Conservation (phyloP, 1,284 basidiomycete species). For the Coniferiporia weirii region DNA sequence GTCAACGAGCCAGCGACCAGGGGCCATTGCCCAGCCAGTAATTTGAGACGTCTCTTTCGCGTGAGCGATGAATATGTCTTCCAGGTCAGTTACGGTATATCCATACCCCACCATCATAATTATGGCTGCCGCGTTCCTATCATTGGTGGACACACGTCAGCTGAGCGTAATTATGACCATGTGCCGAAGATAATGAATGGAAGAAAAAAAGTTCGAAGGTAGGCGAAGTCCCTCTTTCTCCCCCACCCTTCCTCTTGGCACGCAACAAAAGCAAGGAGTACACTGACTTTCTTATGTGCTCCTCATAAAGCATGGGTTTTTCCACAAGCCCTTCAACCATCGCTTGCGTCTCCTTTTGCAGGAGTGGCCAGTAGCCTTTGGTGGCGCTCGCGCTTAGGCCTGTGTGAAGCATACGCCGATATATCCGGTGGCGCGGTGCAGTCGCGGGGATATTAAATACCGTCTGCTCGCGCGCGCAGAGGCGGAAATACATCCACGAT, state of each 20-base stretch:
- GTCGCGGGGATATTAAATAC: conserved; percentile 16
- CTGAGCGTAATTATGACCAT: neutral
- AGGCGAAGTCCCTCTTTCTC: neutral
- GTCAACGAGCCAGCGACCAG: conserved; percentile 43
- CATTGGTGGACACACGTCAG: neutral
- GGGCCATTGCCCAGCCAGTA: conserved; percentile 35
- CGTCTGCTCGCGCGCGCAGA: conserved; percentile 12
- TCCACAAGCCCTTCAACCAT: conserved; percentile 8
- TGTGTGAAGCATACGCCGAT: conserved; percentile 14
- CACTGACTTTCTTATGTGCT: conserved; percentile 16
- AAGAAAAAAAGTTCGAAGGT: neutral
- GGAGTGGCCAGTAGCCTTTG: conserved; percentile 1
- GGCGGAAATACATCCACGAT: conserved; percentile 11
- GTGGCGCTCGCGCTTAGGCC: conserved; percentile 1
- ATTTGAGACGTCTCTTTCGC: conserved; percentile 38
- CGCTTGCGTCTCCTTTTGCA: conserved; percentile 4
- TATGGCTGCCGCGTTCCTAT: conserved; percentile 36
- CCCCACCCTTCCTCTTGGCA: neutral
- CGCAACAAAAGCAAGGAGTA: neutral
- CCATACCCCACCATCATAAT: conserved; percentile 44
- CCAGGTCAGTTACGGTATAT: conserved; percentile 33
- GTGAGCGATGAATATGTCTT: conserved; percentile 38
- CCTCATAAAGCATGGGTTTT: conserved; percentile 2
- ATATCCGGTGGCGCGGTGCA: conserved; percentile 6
- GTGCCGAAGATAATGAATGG: neutral